phyloP scores from a whole-genome alignment of 108 stramenopile genomes.

The Discostella stelligeroides region DNA sequence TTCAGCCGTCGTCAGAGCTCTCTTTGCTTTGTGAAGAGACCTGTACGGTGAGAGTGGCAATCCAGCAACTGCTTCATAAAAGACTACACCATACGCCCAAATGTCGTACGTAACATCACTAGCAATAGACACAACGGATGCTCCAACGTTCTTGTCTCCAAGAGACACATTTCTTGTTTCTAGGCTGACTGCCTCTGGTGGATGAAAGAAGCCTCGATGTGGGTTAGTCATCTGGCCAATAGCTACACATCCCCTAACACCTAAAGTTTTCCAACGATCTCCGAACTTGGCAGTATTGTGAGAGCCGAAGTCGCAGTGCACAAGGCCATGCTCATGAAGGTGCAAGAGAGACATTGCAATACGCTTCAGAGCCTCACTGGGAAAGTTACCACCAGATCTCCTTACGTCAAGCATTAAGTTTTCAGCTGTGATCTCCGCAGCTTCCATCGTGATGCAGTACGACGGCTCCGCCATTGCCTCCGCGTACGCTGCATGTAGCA shows the following conservation, averaged over 20 bases:
- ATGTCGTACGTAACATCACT: conserved; percentile 83
- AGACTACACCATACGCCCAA: conserved; percentile 83
- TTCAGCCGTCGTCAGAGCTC: conserved; percentile 74
- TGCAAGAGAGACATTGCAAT: conserved; percentile 86
- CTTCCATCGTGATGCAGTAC: conserved; percentile 91
- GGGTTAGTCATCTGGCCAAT: conserved; percentile 76
- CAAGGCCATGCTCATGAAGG: conserved; percentile 82
- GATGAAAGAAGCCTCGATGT: conserved; percentile 83
- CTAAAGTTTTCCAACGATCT: conserved; percentile 83
- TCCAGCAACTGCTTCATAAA: conserved; percentile 84
- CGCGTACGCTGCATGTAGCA: conserved; percentile 86
- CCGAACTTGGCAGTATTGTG: conserved; percentile 90
- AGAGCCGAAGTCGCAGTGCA: conserved; percentile 88
- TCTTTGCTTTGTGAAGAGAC: conserved; percentile 77
- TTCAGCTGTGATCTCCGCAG: conserved; percentile 87
- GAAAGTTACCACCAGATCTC: conserved; percentile 65
- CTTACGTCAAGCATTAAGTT: conserved; percentile 82
- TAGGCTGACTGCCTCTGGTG: conserved; percentile 82
- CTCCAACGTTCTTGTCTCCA: conserved; percentile 67
- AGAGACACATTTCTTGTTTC: conserved; percentile 68
- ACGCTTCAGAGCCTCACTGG: conserved; percentile 75
- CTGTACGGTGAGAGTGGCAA: conserved; percentile 78
- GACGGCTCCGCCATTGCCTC: conserved; percentile 92
- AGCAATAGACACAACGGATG: conserved; percentile 67
- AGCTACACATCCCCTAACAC: conserved; percentile 73